phyloP scores from a whole-genome alignment of 2,329 filamentous ascomycete species.

The Ophiocordyceps polyrhachis-furcata region DNA sequence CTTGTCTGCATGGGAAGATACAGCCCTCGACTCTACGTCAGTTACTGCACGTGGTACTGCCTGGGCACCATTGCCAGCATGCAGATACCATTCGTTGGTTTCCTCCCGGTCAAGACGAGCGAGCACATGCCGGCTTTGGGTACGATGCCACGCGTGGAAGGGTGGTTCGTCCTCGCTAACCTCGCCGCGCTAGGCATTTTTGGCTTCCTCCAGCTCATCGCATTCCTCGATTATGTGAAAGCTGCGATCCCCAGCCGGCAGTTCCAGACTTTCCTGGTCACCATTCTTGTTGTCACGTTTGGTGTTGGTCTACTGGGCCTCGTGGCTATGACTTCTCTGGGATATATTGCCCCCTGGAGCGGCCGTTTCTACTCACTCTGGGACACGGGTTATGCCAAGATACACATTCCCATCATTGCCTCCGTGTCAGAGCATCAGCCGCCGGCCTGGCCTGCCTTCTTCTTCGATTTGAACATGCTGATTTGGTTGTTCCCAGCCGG shows the following conservation, averaged over 20 bases:
- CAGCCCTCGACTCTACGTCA: conserved; percentile 83
- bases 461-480: conserved; percentile 94
- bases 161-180: conserved; percentile 4
- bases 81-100: conserved; percentile 98
- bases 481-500: conserved; percentile 99
- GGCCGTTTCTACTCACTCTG: conserved; percentile 98
- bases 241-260: conserved; percentile 80
- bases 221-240: conserved; percentile 78
- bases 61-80: conserved; percentile 92
- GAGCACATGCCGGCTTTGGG: conserved; percentile 96
- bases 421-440: conserved; percentile 99
- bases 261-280: conserved; percentile 75
- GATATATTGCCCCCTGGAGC: conserved; percentile 91
- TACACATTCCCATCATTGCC: conserved; percentile 97
- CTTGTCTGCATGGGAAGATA: conserved; percentile 94
- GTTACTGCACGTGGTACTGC: conserved; percentile 96
- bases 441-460: conserved; percentile 97
- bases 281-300: conserved; percentile 58
- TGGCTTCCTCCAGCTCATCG: conserved; percentile 83
- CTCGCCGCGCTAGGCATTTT: conserved; percentile 55
- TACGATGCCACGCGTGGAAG: conserved; percentile 17
- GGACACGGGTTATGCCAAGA: conserved; percentile 98
- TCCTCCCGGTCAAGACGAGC: conserved; percentile 87
- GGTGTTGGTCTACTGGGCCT: conserved; percentile 53
- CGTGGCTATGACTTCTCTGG: conserved; percentile 72